A percentile compares a stretch with the other conserved stretches of the same genome.
These are phyloP conservation scores for Geranomyces variabilis DNA, from an alignment of 192 early-diverging fungal genomes.

Conservation along the genomic window DNA sequence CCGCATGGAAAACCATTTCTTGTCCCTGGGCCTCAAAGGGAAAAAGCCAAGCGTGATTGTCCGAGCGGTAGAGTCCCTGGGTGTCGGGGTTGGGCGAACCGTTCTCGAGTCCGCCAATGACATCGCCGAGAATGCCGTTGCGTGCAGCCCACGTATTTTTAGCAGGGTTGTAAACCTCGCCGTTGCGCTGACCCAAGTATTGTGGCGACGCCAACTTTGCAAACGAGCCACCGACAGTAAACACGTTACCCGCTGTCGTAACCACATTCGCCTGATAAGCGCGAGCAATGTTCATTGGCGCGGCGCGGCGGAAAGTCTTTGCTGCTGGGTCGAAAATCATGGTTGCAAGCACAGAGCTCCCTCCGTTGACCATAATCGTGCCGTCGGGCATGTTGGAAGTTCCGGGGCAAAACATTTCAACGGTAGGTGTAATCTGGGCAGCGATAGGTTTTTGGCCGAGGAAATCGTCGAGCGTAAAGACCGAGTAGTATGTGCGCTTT, in stretches of 20 bases:
- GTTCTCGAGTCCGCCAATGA: neutral
- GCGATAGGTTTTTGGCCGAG: neutral
- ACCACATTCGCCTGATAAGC: constrained; percentile 6
- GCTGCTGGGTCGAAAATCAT: neutral
- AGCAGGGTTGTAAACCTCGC: neutral
- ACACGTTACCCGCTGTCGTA: neutral
- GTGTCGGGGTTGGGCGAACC: constrained; percentile 6
- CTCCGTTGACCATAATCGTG: neutral
- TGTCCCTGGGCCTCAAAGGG: neutral
- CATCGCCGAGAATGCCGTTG: neutral
- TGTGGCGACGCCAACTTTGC: no score
- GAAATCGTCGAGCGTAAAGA: neutral
- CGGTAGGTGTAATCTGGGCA: neutral
- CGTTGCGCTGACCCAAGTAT: no score
- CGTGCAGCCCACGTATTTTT: neutral
- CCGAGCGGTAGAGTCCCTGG: constrained; percentile 6
- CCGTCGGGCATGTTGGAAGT: constrained; percentile 7
- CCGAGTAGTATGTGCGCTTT: constrained; percentile 3
- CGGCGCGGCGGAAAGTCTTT: neutral
- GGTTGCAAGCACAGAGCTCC: neutral
- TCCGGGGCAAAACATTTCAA: constrained; percentile 15
- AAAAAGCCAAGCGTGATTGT: constrained; percentile 18
- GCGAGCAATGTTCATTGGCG: neutral
- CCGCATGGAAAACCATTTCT: constrained; percentile 16
- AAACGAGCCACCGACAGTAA: constrained; percentile 12